Base-by-base conservation (phyloP, 257 asterid genomes). In the Solanum sitiens region DNA sequence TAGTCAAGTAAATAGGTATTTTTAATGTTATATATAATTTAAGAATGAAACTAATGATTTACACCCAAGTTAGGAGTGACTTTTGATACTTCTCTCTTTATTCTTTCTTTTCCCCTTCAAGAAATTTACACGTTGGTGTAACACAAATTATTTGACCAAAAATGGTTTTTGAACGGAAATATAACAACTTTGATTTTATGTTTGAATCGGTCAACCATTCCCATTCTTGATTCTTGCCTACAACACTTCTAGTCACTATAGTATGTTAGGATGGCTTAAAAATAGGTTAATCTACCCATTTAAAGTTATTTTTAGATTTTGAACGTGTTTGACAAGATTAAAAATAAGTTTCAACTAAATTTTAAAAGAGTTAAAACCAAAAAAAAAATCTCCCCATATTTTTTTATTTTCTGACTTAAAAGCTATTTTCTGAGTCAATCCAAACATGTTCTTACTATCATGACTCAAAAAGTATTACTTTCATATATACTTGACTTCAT, bases 361-460 rank as follows among this genome's bases (percentile, higher is more conserved):
- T 50, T 50, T 5, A 50, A 47, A 50, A 50, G 21, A 50, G 8
- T 14, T 50, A 15, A 45, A 45, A 45, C 1, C 4, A 4, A 45
- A 12, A 45, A 12, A 45, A 0, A 45, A 6, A 7, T 15, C 8
- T 50, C 0, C 0, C 8, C 3, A 15, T 50, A 15, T 2, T 50
- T 50, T 50, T 50, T 45, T 40, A 15, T 50, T 50, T 47, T 50
- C 15, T 15, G 0, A 50, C 8, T 50, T 7, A 16, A 50, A 50
- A 50, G 21, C 16, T 7, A 50, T 14, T 50, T 50, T 50, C 15
- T 50, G 15, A 50, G 59, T 2, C 8, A 15, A 16, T 50, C 1
- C 59, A 15, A 50, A 15, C 8, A 2, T 0, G 0, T 1, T 15
- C 21, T 50, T 50, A 15, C 21, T 30, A 3, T 30, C 40, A 16